Conservation (phyloP, 257 asterid species). For the Marsdenia floribunda region DNA sequence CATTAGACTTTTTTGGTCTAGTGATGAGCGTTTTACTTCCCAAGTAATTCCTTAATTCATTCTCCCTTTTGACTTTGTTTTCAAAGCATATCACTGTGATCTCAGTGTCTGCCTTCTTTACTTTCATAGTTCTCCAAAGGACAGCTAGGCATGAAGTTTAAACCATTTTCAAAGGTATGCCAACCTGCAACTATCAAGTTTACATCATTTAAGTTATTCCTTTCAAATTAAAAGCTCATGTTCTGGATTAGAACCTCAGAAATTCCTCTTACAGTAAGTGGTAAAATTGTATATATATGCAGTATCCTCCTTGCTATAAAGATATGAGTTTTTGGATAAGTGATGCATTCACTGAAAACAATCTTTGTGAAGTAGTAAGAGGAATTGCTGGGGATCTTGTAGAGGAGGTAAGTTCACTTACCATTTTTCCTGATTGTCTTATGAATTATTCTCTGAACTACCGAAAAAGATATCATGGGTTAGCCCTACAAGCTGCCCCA, state of each 20-base stretch:
- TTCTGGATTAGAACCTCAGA: neutral
- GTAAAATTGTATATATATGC: constrained; percentile 20
- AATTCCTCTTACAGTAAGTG: neutral
- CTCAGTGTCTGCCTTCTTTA: neutral
- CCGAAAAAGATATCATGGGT: neutral
- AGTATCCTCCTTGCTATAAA: constrained; percentile 93
- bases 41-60: constrained; percentile 46
- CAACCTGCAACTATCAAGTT: neutral
- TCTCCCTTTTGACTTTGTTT: neutral
- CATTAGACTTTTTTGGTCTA: constrained; percentile 91
- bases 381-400: constrained; percentile 89
- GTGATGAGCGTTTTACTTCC: constrained; percentile 91
- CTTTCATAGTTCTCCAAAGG: constrained; percentile 62
- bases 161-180: constrained; percentile 83
- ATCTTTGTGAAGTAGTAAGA: constrained; percentile 83
- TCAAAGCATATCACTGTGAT: neutral
- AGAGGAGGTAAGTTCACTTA: constrained; percentile 58
- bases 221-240: neutral
- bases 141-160: constrained; percentile 79
- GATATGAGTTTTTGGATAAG: constrained; percentile 94
- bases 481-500: no score
- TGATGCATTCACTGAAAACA: constrained; percentile 76
- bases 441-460: neutral
- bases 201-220: neutral
- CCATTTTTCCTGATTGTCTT: neutral